Percentiles rank a stretch among this genome's conserved stretches.
Conservation (phyloP, 768 basidiomycete genomes). For the Mycena indigotica region DNA sequence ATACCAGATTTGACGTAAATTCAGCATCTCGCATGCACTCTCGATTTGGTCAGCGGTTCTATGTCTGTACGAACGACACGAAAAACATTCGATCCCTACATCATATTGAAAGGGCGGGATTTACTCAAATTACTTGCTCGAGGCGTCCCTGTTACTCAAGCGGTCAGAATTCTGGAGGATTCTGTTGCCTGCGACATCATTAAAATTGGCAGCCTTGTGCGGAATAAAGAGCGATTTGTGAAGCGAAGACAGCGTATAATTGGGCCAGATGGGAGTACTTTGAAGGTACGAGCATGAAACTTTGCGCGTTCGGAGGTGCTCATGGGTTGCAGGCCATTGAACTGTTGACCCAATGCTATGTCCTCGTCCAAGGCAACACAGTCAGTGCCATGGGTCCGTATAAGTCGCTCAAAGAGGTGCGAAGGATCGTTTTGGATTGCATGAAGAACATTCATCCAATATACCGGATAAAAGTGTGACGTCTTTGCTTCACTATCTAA, state of each 20-base stretch:
- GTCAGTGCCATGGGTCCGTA: slow-evolving; percentile 98
- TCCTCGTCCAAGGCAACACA: slow-evolving; percentile 96
- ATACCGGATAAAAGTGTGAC: slow-evolving; percentile 89
- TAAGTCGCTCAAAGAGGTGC: slow-evolving; percentile 94
- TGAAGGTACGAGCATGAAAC: slow-evolving; percentile 71
- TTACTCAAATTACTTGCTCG: slow-evolving; percentile 93
- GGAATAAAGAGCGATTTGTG: slow-evolving; percentile 96
- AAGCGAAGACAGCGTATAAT: slow-evolving; percentile 96
- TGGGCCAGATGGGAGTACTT: slow-evolving; percentile 94
- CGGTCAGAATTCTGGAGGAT: slow-evolving; percentile 89
- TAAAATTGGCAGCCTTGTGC: slow-evolving; percentile 91
- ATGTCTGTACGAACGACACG: slow-evolving; percentile 98
- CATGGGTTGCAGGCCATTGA: slow-evolving; percentile 81
- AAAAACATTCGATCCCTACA: slow-evolving; percentile 96
- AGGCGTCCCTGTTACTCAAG: slow-evolving; percentile 83
- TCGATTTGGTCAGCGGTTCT: slow-evolving; percentile 93
- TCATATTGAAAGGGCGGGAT: slow-evolving; percentile 94
- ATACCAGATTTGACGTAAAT: too few species aligned
- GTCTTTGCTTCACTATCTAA: not conserved
- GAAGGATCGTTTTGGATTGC: slow-evolving; percentile 95
- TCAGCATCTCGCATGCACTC: slow-evolving; percentile 86
- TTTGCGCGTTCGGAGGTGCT: not conserved
- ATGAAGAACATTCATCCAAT: slow-evolving; percentile 99
- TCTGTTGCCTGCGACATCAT: slow-evolving; percentile 93
- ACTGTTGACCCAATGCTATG: slow-evolving; percentile 92